Percentiles rank a stretch among this genome's conserved stretches.
Evolutionary conservation across 805 yeast genomes (phyloP).

Genomic region (Peterozyma toletana): DNA sequence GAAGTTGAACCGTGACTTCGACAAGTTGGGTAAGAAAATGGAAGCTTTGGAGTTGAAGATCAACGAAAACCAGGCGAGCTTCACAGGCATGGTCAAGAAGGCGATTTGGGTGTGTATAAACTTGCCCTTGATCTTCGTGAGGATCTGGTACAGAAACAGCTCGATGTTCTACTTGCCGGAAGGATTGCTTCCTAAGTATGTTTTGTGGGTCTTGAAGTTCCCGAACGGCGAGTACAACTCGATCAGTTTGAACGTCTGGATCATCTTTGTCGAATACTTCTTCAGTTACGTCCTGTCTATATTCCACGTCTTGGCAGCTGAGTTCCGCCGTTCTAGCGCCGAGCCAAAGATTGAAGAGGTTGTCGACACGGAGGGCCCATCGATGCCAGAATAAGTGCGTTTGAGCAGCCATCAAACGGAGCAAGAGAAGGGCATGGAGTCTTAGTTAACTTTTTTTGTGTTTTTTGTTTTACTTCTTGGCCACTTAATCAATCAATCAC

Average conservation of each 20-base stretch:
- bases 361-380: no score
- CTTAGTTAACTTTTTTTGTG: no score
- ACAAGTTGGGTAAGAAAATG: slow-evolving; percentile 47
- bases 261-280: slow-evolving; percentile 24
- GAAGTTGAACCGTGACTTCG: slow-evolving; percentile 69
- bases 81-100: slow-evolving; percentile 26
- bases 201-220: slow-evolving; percentile 53
- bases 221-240: slow-evolving; percentile 61
- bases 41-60: slow-evolving; percentile 32
- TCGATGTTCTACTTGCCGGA: slow-evolving; percentile 55
- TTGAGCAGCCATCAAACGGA: no score
- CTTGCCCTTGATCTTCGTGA: slow-evolving; percentile 39
- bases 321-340: no score
- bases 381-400: no score
- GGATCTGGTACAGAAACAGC: slow-evolving; percentile 44
- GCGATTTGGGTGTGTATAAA: slow-evolving; percentile 32
- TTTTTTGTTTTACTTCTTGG: no score
- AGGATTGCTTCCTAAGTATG: slow-evolving; percentile 44
- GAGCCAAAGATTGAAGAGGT: no score
- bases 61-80: slow-evolving; percentile 22
- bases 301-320: no score
- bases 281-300: background rate
- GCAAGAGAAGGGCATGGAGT: no score
- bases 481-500: no score
- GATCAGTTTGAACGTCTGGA: slow-evolving; percentile 54